Conservation (phyloP, 345 rosid species). For the Heritiera littoralis region DNA sequence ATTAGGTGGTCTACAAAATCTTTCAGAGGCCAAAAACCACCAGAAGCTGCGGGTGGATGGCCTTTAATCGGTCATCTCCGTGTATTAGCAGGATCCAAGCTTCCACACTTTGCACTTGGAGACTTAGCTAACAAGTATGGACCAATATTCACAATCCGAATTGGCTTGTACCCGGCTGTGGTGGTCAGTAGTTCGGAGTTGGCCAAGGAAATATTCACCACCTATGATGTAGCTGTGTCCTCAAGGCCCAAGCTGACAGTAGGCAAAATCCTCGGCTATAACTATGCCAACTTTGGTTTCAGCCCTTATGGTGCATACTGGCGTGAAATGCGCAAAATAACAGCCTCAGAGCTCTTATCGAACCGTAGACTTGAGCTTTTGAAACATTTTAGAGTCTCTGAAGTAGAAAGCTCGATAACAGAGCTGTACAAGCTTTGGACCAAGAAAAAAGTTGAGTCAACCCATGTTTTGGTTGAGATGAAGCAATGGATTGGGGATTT, state of each 20-base stretch:
- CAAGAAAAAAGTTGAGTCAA: slow-evolving; percentile 9
- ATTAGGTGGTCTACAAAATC: slow-evolving; percentile 15
- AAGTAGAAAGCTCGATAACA: slow-evolving; percentile 31
- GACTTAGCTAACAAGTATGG: slow-evolving; percentile 40
- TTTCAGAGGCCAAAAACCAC: slow-evolving; percentile 23
- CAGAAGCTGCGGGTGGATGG: slow-evolving; percentile 42
- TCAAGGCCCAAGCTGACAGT: slow-evolving; percentile 30
- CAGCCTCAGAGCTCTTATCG: slow-evolving; percentile 35
- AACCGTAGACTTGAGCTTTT: slow-evolving; percentile 33
- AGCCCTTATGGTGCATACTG: slow-evolving; percentile 39
- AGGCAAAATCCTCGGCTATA: slow-evolving; percentile 29
- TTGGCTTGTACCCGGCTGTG: slow-evolving; percentile 32
- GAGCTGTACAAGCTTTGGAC: slow-evolving; percentile 31
- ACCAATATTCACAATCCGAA: slow-evolving; percentile 36
- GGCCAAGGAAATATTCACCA: slow-evolving; percentile 39
- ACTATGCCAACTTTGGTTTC: slow-evolving; percentile 33
- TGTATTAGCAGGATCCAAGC: slow-evolving; percentile 21
- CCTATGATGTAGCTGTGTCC: slow-evolving; percentile 30
- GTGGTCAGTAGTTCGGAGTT: slow-evolving; percentile 39
- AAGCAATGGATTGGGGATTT: slow-evolving; percentile 38
- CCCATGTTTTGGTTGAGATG: slow-evolving; percentile 33
- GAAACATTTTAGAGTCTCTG: slow-evolving; percentile 28
- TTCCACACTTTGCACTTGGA: slow-evolving; percentile 33
- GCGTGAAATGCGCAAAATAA: slow-evolving; percentile 49
- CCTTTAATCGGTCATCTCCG: slow-evolving; percentile 46